A percentile compares a stretch with the other conserved stretches of the same genome.
Evolutionary conservation across 148 eudicot species (phyloP).

Genomic region (Chenopodium album): DNA sequence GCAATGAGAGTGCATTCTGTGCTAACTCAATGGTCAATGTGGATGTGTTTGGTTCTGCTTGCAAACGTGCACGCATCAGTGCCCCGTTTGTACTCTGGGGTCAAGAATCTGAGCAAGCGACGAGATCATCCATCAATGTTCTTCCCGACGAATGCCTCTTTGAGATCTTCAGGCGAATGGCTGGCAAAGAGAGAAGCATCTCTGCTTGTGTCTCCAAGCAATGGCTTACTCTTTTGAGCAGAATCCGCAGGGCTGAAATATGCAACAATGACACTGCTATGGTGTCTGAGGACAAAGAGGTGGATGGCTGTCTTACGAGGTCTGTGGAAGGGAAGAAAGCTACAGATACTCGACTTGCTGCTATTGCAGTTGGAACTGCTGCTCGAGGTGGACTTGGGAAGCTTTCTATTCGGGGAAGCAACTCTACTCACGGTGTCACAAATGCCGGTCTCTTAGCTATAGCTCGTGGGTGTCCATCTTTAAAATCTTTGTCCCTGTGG

Average conservation of each 20-base stretch:
- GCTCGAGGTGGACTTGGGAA: conserved; percentile 87
- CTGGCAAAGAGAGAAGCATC: conserved; percentile 64
- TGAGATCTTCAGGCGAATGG: conserved; percentile 81
- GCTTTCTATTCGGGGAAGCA: conserved; percentile 72
- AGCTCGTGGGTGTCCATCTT: conserved; percentile 79
- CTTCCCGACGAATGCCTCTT: conserved; percentile 93
- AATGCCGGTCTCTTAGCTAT: conserved; percentile 63
- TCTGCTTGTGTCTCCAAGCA: conserved; percentile 89
- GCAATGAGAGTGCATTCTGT: conserved; percentile 39
- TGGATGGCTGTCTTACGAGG: conserved; percentile 75
- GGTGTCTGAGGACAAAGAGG: conserved; percentile 35
- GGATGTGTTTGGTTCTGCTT: conserved; percentile 50
- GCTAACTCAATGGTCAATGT: conserved; percentile 42
- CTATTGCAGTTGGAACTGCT: conserved; percentile 81
- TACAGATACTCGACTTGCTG: conserved; percentile 76
- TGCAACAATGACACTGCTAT: conserved; percentile 32
- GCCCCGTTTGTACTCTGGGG: conserved; percentile 42
- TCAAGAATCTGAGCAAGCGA: conserved; percentile 32
- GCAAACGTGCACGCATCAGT: conserved; percentile 55
- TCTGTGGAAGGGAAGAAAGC: conserved; percentile 81
- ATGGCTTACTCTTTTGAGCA: conserved; percentile 69
- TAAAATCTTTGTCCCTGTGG: conserved; percentile 69
- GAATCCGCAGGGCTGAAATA: conserved; percentile 54
- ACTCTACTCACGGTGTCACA: conserved; percentile 57
- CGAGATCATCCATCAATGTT: conserved; percentile 48